Conservation (phyloP, 352 stramenopile species). For the Pilasporangium apinafurcum region DNA sequence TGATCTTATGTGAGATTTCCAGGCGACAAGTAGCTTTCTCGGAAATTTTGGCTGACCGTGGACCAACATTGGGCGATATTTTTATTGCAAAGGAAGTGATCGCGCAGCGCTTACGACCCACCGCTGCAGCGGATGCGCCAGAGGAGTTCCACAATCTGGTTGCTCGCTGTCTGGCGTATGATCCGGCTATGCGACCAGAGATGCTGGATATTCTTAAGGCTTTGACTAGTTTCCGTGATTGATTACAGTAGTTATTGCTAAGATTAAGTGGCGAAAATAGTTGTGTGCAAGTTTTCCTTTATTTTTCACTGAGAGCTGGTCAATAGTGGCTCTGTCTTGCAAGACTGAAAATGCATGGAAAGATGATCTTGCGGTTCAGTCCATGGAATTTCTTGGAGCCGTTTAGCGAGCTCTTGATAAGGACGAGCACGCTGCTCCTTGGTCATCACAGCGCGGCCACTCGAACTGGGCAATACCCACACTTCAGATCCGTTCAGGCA, state of each 20-base stretch:
- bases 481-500: conserved; percentile 54
- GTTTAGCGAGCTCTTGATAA: conserved; percentile 61
- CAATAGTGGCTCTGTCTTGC: too few species aligned
- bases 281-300: too few species aligned
- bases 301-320: too few species aligned
- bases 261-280: too few species aligned
- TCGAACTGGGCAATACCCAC: conserved; percentile 81
- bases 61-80: conserved; percentile 53
- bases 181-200: conserved; percentile 38
- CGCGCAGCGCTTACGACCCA: conserved; percentile 29
- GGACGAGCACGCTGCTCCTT: conserved; percentile 55
- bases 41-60: conserved; percentile 33
- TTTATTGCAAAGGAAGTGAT: conserved; percentile 48
- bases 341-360: too few species aligned
- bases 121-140: conserved; percentile 33
- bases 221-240: too few species aligned
- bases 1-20: conserved; percentile 73
- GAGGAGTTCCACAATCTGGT: conserved; percentile 31
- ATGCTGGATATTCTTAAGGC: conserved; percentile 29
- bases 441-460: conserved; percentile 78
- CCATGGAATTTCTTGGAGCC: conserved; percentile 59
- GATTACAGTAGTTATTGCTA: too few species aligned
- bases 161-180: conserved; percentile 35
- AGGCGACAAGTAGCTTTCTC: conserved; percentile 33
- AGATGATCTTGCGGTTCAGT: too few species aligned